phyloP scores from a whole-genome alignment of 2,329 filamentous ascomycete genomes.

The Rhexocercosporidium sp. region DNA sequence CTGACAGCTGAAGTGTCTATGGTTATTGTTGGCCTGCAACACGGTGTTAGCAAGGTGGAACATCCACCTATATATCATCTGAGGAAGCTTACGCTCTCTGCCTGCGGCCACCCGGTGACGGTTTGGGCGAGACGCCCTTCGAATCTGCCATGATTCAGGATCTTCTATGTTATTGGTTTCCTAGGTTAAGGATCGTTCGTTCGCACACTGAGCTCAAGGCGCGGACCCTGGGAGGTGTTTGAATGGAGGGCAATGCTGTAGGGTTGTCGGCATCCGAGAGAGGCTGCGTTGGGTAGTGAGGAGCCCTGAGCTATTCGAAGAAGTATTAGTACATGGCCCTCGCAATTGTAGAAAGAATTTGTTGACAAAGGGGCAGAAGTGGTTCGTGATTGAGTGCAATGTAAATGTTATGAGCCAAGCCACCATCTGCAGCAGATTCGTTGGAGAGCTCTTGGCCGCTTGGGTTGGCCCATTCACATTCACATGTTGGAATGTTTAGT shows the following conservation, averaged over 20 bases:
- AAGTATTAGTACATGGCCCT: slow-evolving; percentile 34
- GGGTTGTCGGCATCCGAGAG: slow-evolving; percentile 35
- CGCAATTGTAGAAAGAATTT: slow-evolving; percentile 4
- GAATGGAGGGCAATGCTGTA: slow-evolving; percentile 22
- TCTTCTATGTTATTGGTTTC: slow-evolving; percentile 20
- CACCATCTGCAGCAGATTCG: not conserved
- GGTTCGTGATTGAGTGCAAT: not conserved
- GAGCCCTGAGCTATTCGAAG: slow-evolving; percentile 11
- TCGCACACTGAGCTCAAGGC: slow-evolving; percentile 36
- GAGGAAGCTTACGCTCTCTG: slow-evolving; percentile 42
- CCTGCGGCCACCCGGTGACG: slow-evolving; percentile 37
- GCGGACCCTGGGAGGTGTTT: slow-evolving; percentile 35
- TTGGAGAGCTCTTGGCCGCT: slow-evolving; percentile 12
- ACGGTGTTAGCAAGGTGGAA: slow-evolving; percentile 31
- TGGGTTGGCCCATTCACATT: slow-evolving; percentile 12
- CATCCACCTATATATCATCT: slow-evolving; percentile 17
- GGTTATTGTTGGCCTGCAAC: slow-evolving; percentile 55
- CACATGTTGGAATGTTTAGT: slow-evolving; percentile 6
- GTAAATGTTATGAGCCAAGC: slow-evolving; percentile 15
- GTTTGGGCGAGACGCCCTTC: slow-evolving; percentile 31
- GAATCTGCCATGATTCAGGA: slow-evolving; percentile 34
- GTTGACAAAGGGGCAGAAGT: slow-evolving; percentile 3
- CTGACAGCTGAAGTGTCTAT: slow-evolving; percentile 61
- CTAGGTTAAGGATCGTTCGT: slow-evolving; percentile 26
- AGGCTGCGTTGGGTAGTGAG: slow-evolving; percentile 29